Evolutionary conservation across 176 grass and related monocot species (phyloP).

Genomic region (Oryza glumipatula): DNA sequence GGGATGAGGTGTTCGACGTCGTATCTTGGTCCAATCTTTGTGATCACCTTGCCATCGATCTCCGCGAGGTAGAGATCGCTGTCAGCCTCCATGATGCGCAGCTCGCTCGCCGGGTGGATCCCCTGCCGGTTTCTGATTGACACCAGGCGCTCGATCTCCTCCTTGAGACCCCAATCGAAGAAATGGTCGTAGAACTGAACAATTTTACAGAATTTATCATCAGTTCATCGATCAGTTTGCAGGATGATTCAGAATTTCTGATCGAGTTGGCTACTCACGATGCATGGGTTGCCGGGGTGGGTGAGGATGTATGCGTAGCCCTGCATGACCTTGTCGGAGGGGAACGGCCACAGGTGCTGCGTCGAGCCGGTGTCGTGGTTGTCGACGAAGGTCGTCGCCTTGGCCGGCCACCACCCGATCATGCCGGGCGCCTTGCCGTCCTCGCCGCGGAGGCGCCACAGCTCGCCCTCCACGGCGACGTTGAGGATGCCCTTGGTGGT

Average conservation of each 20-base stretch:
- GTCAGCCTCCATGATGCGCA: conserved; percentile 65
- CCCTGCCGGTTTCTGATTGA: conserved; percentile 53
- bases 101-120: conserved; percentile 53
- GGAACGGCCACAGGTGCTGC: conserved; percentile 81
- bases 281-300: conserved; percentile 76
- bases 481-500: conserved; percentile 81
- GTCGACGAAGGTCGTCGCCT: conserved; percentile 81
- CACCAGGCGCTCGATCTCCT: conserved; percentile 57
- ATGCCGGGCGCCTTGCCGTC: conserved; percentile 70
- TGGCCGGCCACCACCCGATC: conserved; percentile 72
- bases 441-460: conserved; percentile 54
- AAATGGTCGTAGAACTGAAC: conserved; percentile 84
- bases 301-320: conserved; percentile 91
- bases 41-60: conserved; percentile 67
- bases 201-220: neutral
- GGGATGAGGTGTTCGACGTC: conserved; percentile 49
- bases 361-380: conserved; percentile 89
- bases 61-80: conserved; percentile 68
- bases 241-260: too few relatives aligned
- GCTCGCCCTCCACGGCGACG: conserved; percentile 63
- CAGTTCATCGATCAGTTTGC: neutral
- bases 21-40: conserved; percentile 62
- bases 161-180: conserved; percentile 70
- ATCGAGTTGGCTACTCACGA: conserved; percentile 47
- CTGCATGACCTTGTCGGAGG: conserved; percentile 84